Percentiles rank a stretch among this genome's conserved stretches.
Evolutionary conservation across 78 protist species (phyloP).

Genomic region (Dictyostelium capitatum): DNA sequence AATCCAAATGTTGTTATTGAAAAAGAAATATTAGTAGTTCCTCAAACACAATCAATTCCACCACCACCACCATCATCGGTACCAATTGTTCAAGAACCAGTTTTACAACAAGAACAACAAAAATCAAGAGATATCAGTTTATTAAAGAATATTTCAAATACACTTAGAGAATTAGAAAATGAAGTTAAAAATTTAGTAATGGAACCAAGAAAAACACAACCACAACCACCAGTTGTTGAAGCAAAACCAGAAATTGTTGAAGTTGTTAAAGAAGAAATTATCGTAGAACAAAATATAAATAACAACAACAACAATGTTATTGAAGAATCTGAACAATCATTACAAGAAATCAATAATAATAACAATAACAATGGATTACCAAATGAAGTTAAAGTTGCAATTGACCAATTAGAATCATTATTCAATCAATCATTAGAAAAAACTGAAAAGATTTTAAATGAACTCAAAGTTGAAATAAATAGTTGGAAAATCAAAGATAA

Average conservation of each 20-base stretch:
- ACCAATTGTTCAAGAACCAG: not conserved
- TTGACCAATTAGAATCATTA: constrained; percentile 51
- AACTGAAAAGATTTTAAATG: constrained; percentile 49
- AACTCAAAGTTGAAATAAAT: constrained; percentile 47
- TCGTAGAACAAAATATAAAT: not conserved
- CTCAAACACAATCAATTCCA: not conserved
- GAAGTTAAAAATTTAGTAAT: constrained; percentile 33
- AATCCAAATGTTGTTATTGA: not conserved
- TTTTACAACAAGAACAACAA: not conserved
- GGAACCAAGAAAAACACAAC: not conserved
- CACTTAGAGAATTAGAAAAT: constrained; percentile 62
- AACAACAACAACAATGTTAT: not conserved
- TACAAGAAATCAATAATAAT: not conserved
- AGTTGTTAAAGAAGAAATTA: not conserved
- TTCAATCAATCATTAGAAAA: constrained; percentile 53
- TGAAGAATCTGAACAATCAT: not conserved
- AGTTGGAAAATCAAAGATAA: constrained; percentile 77
- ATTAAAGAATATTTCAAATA: constrained; percentile 37
- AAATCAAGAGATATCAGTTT: constrained; percentile 32
- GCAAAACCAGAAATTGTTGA: not conserved
- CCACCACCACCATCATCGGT: constrained; percentile 1
- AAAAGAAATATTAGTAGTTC: not conserved
- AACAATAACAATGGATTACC: not conserved
- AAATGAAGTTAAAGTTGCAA: constrained; percentile 44
- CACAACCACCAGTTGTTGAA: constrained; percentile 5